A percentile compares a stretch with the other conserved stretches of the same genome.
phyloP scores from a whole-genome alignment of 2,329 filamentous ascomycete species.

The Phaeosphaeriaceae sp. region DNA sequence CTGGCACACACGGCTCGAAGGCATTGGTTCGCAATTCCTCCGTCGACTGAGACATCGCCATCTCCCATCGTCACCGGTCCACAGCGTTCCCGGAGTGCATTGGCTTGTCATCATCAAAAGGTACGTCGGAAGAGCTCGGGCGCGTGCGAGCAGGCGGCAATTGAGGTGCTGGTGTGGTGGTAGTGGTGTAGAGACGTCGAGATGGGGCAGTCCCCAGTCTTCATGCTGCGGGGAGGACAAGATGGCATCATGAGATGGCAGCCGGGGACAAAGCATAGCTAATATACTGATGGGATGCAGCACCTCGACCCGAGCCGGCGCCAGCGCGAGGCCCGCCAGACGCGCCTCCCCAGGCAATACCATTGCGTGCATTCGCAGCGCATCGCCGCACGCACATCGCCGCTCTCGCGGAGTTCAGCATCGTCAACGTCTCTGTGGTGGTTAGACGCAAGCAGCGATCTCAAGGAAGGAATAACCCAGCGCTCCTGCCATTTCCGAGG shows the following conservation, averaged over 20 bases:
- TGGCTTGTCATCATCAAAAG: slow-evolving; percentile 8
- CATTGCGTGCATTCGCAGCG: slow-evolving; percentile 4
- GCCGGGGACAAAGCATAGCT: slow-evolving; percentile 25
- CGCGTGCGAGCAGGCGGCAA: slow-evolving; percentile 5
- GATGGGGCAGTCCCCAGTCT: slow-evolving; percentile 4
- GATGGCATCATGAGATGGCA: slow-evolving; percentile 9
- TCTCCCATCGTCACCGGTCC: slow-evolving; percentile 24
- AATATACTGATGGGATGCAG: slow-evolving; percentile 27
- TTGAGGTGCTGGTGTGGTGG: background rate
- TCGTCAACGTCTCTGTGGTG: background rate
- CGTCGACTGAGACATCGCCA: slow-evolving; percentile 33
- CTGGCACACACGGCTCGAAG: slow-evolving; percentile 28
- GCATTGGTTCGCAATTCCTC: slow-evolving; percentile 33
- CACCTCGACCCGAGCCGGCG: background rate
- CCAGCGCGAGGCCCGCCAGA: background rate
- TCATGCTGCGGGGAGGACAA: slow-evolving; percentile 1
- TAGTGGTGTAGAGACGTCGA: background rate
- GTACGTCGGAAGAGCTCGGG: slow-evolving; percentile 27
- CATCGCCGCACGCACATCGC: background rate
- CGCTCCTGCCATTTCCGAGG: slow-evolving; percentile 14
- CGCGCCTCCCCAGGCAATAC: background rate
- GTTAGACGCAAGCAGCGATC: slow-evolving; percentile 1
- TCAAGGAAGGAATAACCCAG: slow-evolving; percentile 5
- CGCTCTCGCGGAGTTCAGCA: background rate
- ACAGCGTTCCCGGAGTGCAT: slow-evolving; percentile 19